phyloP scores from a whole-genome alignment of 495 filamentous ascomycete genomes.

The Tuber melanosporum region DNA sequence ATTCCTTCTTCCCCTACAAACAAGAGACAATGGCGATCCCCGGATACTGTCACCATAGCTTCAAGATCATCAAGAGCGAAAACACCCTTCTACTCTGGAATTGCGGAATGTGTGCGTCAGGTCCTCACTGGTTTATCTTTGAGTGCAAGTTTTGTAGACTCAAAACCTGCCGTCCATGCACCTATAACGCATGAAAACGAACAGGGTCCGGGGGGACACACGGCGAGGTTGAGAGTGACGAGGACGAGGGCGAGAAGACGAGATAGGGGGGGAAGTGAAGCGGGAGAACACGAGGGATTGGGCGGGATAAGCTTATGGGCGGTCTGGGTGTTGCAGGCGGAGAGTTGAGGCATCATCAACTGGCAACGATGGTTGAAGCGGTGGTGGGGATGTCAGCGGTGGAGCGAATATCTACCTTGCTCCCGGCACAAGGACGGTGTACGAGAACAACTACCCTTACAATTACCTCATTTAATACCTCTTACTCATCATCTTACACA shows the following conservation, averaged over 20 bases:
- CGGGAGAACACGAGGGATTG: background rate
- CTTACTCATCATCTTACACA: background rate
- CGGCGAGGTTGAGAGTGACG: slow-evolving; percentile 17
- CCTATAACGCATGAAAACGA: slow-evolving; percentile 49
- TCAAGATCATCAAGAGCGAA: slow-evolving; percentile 72
- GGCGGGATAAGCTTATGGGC: background rate
- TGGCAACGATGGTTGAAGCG: background rate
- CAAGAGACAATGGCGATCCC: slow-evolving; percentile 55
- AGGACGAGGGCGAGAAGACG: background rate
- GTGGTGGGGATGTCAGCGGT: background rate
- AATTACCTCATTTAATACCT: background rate
- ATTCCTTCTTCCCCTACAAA: slow-evolving; percentile 15
- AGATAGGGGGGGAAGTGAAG: background rate
- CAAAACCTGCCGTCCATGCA: slow-evolving; percentile 64
- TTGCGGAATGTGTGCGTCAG: slow-evolving; percentile 68
- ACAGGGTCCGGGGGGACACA: slow-evolving; percentile 4
- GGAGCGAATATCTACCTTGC: background rate
- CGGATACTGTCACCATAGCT: slow-evolving; percentile 59
- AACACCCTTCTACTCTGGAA: slow-evolving; percentile 68
- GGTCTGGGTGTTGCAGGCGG: background rate
- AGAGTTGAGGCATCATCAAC: background rate
- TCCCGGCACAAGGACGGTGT: background rate
- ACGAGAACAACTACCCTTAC: background rate
- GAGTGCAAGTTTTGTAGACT: slow-evolving; percentile 73
- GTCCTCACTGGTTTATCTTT: slow-evolving; percentile 76